phyloP scores from a whole-genome alignment of 228 moss, liverwort and hornwort genomes.

The Sphagnum magellanicum region DNA sequence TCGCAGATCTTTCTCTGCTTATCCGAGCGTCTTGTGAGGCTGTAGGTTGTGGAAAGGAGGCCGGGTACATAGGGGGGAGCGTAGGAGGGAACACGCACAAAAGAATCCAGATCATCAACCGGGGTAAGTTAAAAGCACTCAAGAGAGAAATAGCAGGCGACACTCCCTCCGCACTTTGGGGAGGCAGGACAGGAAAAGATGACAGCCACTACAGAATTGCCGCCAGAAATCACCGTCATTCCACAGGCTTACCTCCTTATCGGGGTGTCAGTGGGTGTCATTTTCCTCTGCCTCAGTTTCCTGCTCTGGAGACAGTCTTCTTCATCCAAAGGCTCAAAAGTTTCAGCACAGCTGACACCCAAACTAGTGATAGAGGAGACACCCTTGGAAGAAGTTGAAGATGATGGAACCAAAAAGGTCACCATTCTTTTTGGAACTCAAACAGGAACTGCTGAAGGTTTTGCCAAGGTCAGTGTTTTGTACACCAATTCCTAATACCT shows the following conservation, averaged over 20 bases:
- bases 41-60: too few species aligned
- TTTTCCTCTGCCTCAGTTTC: constrained; percentile 43
- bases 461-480: constrained; percentile 57
- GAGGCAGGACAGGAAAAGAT: not conserved
- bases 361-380: not conserved
- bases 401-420: constrained; percentile 43
- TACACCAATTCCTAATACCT: not conserved
- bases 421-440: constrained; percentile 88
- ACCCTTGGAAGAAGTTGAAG: constrained; percentile 24
- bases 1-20: too few species aligned
- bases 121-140: too few species aligned
- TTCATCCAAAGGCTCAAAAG: constrained; percentile 1
- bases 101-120: too few species aligned
- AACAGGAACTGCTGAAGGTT: constrained; percentile 89
- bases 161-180: too few species aligned
- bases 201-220: not conserved
- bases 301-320: constrained; percentile 51
- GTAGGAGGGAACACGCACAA: too few species aligned
- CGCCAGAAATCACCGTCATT: constrained; percentile 7
- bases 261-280: constrained; percentile 58
- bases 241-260: constrained; percentile 48
- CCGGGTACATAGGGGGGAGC: too few species aligned
- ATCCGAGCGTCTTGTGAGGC: too few species aligned
- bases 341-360: constrained; percentile 1
- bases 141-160: too few species aligned